Base-by-base conservation (phyloP, 2,329 filamentous ascomycete genomes). In the Ampelomyces quisqualis region DNA sequence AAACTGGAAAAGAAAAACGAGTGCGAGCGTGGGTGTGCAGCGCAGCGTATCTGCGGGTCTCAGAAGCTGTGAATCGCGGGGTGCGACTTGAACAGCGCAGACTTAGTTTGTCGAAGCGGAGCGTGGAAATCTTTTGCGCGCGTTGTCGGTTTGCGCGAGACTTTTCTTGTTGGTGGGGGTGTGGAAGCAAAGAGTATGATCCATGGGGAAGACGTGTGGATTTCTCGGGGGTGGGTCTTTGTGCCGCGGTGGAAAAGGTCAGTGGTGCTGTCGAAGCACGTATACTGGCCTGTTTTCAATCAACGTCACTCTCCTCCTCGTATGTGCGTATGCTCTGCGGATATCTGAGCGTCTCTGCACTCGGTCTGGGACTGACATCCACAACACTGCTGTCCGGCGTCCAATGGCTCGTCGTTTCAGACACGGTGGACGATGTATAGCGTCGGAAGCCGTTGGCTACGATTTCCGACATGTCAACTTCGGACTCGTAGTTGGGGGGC, bases 401-500 rank as follows among this genome's bases (percentile, higher is more conserved):
- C 65, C 65, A 69, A 28, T 53, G 51, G 21, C 58, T 61, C 15
- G 47, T 57, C n/a, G 45, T 49, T 22, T 47, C 32, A 0, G 53
- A 57, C 2, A 47, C 45, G 1, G 51, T 53, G 7, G 57, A 57
- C 4, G 65, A 60, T 0, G 57, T 64, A 48, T 71, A 74, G 17
- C 58, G 53, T 11, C 62, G 47, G 47, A 75, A 74, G 3, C 72
- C 73, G 43, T 75, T 69, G 5, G 68, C 64, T 2, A 74, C 65
- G 2, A 63, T 44, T 10, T 68, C 64, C 26, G 55, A 58, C 23
- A 65, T 63, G 15, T 68, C 66, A 5, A 60, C 60, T 14, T 71
- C 65, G 9, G 68, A 64, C n/a, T 69, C 67, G 50, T 75, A 74
- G 6, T 61, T 62, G 4, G 72, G 72, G 4, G 71, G 71, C 21